Evolutionary conservation across 306 rosid species (phyloP).

Genomic region (Rosa rugosa): DNA sequence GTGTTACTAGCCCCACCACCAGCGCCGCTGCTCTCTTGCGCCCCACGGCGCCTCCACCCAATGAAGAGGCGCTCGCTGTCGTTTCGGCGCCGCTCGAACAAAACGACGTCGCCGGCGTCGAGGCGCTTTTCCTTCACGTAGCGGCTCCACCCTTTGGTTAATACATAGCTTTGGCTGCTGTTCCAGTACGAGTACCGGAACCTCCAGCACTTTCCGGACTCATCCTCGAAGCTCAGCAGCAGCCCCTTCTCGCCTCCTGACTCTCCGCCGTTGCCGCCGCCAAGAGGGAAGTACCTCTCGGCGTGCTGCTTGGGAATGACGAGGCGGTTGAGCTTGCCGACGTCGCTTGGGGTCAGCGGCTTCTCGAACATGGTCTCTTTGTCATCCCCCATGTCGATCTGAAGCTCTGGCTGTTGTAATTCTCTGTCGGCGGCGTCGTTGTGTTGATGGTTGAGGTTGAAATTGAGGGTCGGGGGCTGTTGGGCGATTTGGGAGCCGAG

Average conservation of each 20-base stretch:
- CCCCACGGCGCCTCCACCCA: constrained; percentile 54
- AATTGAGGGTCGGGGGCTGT: constrained; percentile 21
- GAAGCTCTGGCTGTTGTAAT: not conserved
- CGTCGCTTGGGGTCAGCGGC: constrained; percentile 90
- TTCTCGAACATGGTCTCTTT: constrained; percentile 89
- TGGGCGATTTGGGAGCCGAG: constrained; percentile 26
- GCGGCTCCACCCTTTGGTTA: constrained; percentile 97
- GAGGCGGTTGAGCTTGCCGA: constrained; percentile 92
- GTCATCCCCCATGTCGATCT: constrained; percentile 12
- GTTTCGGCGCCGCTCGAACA: constrained; percentile 59
- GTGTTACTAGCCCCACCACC: not conserved
- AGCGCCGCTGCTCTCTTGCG: constrained; percentile 32
- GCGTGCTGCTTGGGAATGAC: constrained; percentile 98
- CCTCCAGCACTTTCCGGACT: constrained; percentile 86
- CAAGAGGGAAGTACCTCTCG: constrained; percentile 77
- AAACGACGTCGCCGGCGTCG: constrained; percentile 86
- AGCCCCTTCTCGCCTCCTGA: constrained; percentile 52
- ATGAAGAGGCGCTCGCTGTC: constrained; percentile 63
- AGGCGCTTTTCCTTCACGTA: constrained; percentile 92
- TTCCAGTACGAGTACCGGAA: constrained; percentile 99
- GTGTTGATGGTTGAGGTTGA: constrained; percentile 46
- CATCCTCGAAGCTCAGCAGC: constrained; percentile 88
- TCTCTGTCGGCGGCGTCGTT: constrained; percentile 9
- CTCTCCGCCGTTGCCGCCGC: constrained; percentile 34
- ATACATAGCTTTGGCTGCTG: constrained; percentile 93